Evolutionary conservation across 2,329 filamentous ascomycete genomes (phyloP).

Genomic region (Stachybotrys chartarum): DNA sequence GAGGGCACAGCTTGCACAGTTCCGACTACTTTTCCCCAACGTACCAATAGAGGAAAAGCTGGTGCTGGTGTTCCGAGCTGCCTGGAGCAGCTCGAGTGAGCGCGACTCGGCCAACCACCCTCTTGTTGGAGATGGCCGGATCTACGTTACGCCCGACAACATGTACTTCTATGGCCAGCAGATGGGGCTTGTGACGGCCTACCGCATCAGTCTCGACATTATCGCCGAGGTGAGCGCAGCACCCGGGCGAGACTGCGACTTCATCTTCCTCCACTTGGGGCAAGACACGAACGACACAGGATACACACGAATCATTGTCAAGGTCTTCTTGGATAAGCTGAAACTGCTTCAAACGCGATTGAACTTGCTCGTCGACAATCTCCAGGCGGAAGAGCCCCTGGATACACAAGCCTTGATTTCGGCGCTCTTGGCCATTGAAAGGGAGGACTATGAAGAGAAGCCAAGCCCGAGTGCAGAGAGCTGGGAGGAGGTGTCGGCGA

Average conservation of each 20-base stretch:
- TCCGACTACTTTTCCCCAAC: conserved; percentile 81
- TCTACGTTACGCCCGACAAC: conserved; percentile 80
- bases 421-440: conserved; percentile 68
- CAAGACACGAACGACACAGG: conserved; percentile 56
- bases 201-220: conserved; percentile 64
- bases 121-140: conserved; percentile 60
- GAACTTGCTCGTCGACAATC: conserved; percentile 77
- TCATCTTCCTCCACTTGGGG: conserved; percentile 72
- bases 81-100: conserved; percentile 58
- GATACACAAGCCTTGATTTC: conserved; percentile 63
- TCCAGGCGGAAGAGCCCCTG: conserved; percentile 63
- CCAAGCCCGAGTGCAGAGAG: conserved; percentile 72
- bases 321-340: conserved; percentile 86
- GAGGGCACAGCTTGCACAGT: conserved; percentile 84
- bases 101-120: conserved; percentile 32
- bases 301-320: conserved; percentile 74
- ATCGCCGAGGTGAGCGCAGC: conserved; percentile 87
- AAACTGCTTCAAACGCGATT: conserved; percentile 74
- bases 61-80: conserved; percentile 85
- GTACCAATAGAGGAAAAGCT: conserved; percentile 73
- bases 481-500: conserved; percentile 74
- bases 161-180: conserved; percentile 97
- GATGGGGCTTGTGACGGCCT: conserved; percentile 81
- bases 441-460: conserved; percentile 46
- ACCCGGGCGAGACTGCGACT: conserved; percentile 86